Evolutionary conservation across 1,139 yeast species (phyloP).

Genomic region (Suhomyces chickasaworum): DNA sequence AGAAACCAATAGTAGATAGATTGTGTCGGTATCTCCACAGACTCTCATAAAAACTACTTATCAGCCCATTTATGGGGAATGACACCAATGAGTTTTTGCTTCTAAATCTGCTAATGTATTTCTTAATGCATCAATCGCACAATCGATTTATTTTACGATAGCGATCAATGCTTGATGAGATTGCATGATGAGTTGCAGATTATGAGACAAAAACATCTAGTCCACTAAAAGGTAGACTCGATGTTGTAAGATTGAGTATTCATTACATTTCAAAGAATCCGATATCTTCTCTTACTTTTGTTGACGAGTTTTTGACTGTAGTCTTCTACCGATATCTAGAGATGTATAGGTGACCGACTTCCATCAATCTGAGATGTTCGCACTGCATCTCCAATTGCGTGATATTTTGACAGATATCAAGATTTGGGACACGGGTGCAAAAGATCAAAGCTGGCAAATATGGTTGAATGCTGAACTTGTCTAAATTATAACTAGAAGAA

Average conservation of each 20-base stretch:
- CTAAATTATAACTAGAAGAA: too few species aligned
- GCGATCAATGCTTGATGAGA: neutral
- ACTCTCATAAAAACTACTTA: neutral
- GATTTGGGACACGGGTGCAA: neutral
- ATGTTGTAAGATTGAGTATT: too few species aligned
- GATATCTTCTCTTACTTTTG: too few species aligned
- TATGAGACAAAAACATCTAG: neutral
- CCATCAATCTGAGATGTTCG: neutral
- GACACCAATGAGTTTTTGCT: neutral
- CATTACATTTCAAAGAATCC: too few species aligned
- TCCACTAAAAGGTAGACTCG: too few species aligned
- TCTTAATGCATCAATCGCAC: neutral
- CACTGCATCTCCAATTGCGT: neutral
- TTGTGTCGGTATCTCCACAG: neutral
- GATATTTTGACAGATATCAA: neutral
- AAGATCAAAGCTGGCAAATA: neutral
- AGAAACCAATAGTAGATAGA: too few species aligned
- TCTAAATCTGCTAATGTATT: neutral
- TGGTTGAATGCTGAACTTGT: too few species aligned
- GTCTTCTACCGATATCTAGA: too few species aligned
- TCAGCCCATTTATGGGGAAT: neutral
- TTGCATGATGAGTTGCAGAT: neutral
- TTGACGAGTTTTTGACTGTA: too few species aligned
- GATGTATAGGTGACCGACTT: too few species aligned
- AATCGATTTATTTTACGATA: neutral